These are phyloP conservation scores for Chrysanthemum makinoi DNA, from an alignment of 129 eudicot species.

Conservation along the genomic window DNA sequence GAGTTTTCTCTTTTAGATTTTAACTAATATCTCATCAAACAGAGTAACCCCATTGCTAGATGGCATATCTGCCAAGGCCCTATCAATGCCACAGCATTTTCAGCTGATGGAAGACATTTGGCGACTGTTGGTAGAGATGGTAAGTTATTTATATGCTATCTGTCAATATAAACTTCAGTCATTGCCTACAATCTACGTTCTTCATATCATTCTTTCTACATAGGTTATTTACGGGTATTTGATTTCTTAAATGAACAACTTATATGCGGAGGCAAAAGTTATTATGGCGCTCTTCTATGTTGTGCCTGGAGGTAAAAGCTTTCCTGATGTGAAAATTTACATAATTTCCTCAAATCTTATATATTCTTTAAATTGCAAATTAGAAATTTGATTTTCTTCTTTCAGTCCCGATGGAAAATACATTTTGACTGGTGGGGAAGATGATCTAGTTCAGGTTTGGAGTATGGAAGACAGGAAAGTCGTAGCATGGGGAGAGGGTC, in stretches of 20 bases:
- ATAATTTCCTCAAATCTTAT: slow-evolving; percentile 15
- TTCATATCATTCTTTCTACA: slow-evolving; percentile 20
- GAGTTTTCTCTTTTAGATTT: slow-evolving; percentile 3
- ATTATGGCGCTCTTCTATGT: slow-evolving; percentile 85
- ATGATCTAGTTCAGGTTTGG: slow-evolving; percentile 96
- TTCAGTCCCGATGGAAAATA: slow-evolving; percentile 81
- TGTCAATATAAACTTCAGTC: background rate
- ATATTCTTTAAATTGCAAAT: background rate
- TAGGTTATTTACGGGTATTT: slow-evolving; percentile 80
- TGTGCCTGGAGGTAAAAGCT: slow-evolving; percentile 87
- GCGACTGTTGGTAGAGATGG: slow-evolving; percentile 96
- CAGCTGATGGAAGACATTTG: slow-evolving; percentile 68
- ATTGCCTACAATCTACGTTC: background rate
- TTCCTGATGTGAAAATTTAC: slow-evolving; percentile 12
- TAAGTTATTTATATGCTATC: slow-evolving; percentile 27
- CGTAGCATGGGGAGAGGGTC: slow-evolving; percentile 98
- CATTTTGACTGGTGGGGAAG: slow-evolving; percentile 90
- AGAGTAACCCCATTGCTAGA: slow-evolving; percentile 77
- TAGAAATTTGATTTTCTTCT: background rate
- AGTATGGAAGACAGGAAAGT: slow-evolving; percentile 91
- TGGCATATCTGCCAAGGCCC: slow-evolving; percentile 94
- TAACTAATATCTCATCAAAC: slow-evolving; percentile 28
- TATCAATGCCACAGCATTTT: slow-evolving; percentile 64
- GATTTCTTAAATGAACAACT: slow-evolving; percentile 81
- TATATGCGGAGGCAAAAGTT: slow-evolving; percentile 42